phyloP scores from a whole-genome alignment of 805 yeast genomes.

The Osmozyma mogii region DNA sequence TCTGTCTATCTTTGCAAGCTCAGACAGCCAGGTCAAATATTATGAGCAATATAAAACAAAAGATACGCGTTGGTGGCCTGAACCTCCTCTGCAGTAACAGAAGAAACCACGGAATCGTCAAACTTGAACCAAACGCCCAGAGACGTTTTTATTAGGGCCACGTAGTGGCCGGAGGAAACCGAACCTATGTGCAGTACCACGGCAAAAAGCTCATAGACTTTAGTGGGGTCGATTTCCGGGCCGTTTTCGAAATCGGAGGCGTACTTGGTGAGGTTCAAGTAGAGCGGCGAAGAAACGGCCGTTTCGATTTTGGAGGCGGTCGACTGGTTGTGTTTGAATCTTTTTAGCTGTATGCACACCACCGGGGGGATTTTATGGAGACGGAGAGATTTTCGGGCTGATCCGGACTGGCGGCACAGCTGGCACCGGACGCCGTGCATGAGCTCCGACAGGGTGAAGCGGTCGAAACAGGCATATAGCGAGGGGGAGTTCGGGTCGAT shows the following conservation, averaged over 20 bases:
- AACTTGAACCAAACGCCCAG: slow-evolving; percentile 82
- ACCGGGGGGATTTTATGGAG: slow-evolving; percentile 69
- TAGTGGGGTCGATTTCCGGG: slow-evolving; percentile 19
- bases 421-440: slow-evolving; percentile 70
- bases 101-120: slow-evolving; percentile 79
- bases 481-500: slow-evolving; percentile 31
- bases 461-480: slow-evolving; percentile 59
- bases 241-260: slow-evolving; percentile 13
- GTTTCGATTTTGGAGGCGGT: slow-evolving; percentile 67
- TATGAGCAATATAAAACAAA: slow-evolving; percentile 57
- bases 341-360: slow-evolving; percentile 74
- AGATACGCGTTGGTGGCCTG: slow-evolving; percentile 70
- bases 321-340: slow-evolving; percentile 55
- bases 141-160: slow-evolving; percentile 66
- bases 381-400: slow-evolving; percentile 62
- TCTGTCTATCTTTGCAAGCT: no score
- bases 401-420: slow-evolving; percentile 51
- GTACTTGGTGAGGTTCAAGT: slow-evolving; percentile 64
- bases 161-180: slow-evolving; percentile 93
- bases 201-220: slow-evolving; percentile 74
- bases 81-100: slow-evolving; percentile 59
- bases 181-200: slow-evolving; percentile 87
- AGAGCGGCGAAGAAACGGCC: slow-evolving; percentile 64
- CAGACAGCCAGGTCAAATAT: no score
- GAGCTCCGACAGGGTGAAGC: slow-evolving; percentile 75